phyloP scores from a whole-genome alignment of 352 stramenopile species.

The Phytophthora tubulina region DNA sequence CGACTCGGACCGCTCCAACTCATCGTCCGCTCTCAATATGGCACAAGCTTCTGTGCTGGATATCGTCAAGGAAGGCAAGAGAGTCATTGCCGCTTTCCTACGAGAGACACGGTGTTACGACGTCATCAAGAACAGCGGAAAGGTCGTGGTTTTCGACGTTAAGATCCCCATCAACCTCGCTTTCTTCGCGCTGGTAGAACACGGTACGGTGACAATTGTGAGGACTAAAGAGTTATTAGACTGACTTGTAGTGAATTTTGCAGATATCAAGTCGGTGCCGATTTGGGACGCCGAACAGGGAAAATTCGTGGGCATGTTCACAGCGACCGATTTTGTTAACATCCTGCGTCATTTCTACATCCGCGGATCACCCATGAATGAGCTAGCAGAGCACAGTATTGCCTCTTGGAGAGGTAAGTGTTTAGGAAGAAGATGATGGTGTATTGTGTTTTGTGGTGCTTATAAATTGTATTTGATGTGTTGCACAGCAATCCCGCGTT shows the following conservation, averaged over 20 bases:
- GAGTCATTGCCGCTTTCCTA: constrained; percentile 92
- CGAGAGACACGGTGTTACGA: constrained; percentile 93
- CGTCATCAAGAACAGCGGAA: constrained; percentile 97
- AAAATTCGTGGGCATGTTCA: constrained; percentile 98
- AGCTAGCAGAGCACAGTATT: constrained; percentile 88
- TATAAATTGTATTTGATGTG: too few species aligned
- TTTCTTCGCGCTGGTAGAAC: constrained; percentile 99
- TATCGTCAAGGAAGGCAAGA: constrained; percentile 78
- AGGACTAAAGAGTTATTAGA: background rate
- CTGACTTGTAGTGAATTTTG: constrained; percentile 8
- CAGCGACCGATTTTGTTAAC: constrained; percentile 98
- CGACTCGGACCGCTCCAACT: constrained; percentile 28
- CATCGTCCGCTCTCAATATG: constrained; percentile 53
- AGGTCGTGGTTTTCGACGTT: constrained; percentile 98
- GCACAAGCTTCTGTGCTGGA: constrained; percentile 62
- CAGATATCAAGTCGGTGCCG: constrained; percentile 97
- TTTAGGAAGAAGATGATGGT: too few species aligned
- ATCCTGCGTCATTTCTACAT: constrained; percentile 96
- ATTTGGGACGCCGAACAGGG: constrained; percentile 96
- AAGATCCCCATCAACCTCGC: constrained; percentile 99
- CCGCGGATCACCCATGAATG: constrained; percentile 91
- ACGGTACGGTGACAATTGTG: constrained; percentile 77
- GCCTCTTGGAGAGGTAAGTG: constrained; percentile 81
- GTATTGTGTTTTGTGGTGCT: constrained; percentile 41
- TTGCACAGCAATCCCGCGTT: constrained; percentile 86